Conservation (phyloP, 2,329 filamentous ascomycete species). For the Phialophora expanda region DNA sequence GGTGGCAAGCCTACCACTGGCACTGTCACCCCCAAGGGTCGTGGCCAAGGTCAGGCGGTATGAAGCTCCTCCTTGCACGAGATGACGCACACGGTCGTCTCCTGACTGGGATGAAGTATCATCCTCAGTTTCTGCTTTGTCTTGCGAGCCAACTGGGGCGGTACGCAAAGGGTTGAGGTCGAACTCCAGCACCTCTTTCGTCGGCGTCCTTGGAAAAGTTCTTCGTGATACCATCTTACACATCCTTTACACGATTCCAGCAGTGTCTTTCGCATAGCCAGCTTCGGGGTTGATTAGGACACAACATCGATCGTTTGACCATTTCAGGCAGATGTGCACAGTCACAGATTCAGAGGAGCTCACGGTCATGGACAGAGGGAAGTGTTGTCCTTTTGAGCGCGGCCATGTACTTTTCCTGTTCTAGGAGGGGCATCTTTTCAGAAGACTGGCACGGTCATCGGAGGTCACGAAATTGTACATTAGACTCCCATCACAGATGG, state of each 20-base stretch:
- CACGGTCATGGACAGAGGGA: slow-evolving; percentile 19
- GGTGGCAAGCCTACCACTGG: slow-evolving; percentile 64
- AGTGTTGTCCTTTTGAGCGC: slow-evolving; percentile 82
- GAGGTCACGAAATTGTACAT: slow-evolving; percentile 30
- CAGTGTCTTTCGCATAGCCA: slow-evolving; percentile 33
- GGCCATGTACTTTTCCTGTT: slow-evolving; percentile 80
- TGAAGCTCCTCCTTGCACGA: slow-evolving; percentile 38
- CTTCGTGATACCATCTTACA: slow-evolving; percentile 15
- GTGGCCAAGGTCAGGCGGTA: slow-evolving; percentile 53
- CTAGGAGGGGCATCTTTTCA: slow-evolving; percentile 7
- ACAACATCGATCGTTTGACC: slow-evolving; percentile 21
- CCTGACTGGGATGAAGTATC: slow-evolving; percentile 4
- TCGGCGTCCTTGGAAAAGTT: slow-evolving; percentile 39
- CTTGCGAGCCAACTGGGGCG: slow-evolving; percentile 21
- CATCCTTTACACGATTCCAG: slow-evolving; percentile 19
- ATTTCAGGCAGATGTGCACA: slow-evolving; percentile 16
- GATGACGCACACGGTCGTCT: slow-evolving; percentile 5
- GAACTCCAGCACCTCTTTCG: slow-evolving; percentile 22
- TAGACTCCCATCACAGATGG: slow-evolving; percentile 28
- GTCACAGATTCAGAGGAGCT: slow-evolving; percentile 14
- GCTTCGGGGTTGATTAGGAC: slow-evolving; percentile 32
- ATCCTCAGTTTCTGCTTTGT: slow-evolving; percentile 25
- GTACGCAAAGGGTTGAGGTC: slow-evolving; percentile 30
- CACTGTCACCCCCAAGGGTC: slow-evolving; percentile 56
- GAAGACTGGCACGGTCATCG: slow-evolving; percentile 11